Evolutionary conservation across 192 early-diverging fungal genomes (phyloP).

Genomic region (Coemansia sp.): DNA sequence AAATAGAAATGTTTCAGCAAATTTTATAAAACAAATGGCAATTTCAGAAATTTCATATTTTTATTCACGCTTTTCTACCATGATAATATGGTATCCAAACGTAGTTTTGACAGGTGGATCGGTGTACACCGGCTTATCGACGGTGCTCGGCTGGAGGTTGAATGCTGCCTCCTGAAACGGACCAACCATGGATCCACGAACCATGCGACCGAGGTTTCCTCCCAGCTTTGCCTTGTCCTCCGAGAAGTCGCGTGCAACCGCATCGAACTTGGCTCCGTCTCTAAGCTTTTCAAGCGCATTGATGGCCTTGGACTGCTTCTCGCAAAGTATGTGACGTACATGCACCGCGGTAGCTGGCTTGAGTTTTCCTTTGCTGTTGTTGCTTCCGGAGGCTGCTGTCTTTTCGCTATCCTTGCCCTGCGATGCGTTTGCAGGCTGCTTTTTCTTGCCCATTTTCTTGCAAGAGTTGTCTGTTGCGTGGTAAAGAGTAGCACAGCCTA

Average conservation of each 20-base stretch:
- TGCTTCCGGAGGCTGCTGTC: background rate
- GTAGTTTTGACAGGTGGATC: conserved; percentile 72
- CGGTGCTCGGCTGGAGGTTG: conserved; percentile 65
- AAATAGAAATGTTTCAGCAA: too few species aligned
- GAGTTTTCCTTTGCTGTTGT: conserved; percentile 54
- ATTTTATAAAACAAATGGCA: background rate
- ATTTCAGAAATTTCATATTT: background rate
- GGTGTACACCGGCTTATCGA: conserved; percentile 66
- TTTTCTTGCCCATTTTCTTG: conserved; percentile 28
- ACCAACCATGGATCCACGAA: conserved; percentile 71
- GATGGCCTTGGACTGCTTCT: conserved; percentile 72
- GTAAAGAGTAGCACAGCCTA: too few species aligned
- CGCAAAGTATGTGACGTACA: conserved; percentile 83
- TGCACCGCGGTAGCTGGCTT: conserved; percentile 66
- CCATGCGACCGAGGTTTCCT: conserved; percentile 78
- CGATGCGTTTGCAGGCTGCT: conserved; percentile 9
- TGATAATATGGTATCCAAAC: conserved; percentile 84
- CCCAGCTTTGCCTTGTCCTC: conserved; percentile 85
- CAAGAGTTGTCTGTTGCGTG: background rate
- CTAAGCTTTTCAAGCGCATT: conserved; percentile 69
- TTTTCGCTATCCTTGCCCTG: conserved; percentile 10
- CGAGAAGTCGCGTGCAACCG: conserved; percentile 71
- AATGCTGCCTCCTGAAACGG: conserved; percentile 83
- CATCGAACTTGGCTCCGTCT: conserved; percentile 61
- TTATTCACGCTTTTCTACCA: conserved; percentile 71